Base-by-base conservation (phyloP, 2,329 filamentous ascomycete genomes). In the Paraconiothyrium sp. region DNA sequence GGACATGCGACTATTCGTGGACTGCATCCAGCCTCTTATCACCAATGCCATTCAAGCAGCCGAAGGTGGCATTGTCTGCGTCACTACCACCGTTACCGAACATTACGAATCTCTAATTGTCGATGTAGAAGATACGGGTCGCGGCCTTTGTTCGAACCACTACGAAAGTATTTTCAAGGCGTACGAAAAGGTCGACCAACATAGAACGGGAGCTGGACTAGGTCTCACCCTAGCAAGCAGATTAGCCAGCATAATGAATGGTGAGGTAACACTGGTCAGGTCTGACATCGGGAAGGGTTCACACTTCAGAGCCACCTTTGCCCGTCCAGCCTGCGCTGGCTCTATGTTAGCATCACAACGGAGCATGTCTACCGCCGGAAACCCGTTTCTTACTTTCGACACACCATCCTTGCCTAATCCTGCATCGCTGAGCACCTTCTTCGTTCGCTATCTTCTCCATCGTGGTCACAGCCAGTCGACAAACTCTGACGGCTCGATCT, bases 41-140 rank as follows among this genome's bases (percentile, higher is more conserved):
- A 57, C 76, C 6, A 83, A 84, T 48, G 80, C 81, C 0, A 69
- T 83, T 1, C 81, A 82, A 27, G 79, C 79, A 32, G 79, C 80
- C 1, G 62, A 67, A 4, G 57, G 74, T 4, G 81, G 81, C 7
- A 68, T 77, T 1, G 74, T 83, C 2, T 71, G 75, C 4, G 70
- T 83, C 1, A 76, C 67, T 0, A 66, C 78, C 0, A 75, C 76
- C 0, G 61, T 78, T 3, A 60, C 58, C 0, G 57, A 74, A 3
- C 76, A 80, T 14, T 68, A 67, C 11, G 70, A 71, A 1, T 66
- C 66, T 0, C 66, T 82, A 0, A 63, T 70, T 4, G 73, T 82
- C 20, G 81, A 84, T 39, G 61, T 84, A 1, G 67, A 79, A 48
- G 82, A 84, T 44, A 82, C 76, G 1, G 82, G 81, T 0, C 67